Evolutionary conservation across 805 yeast genomes (phyloP).

Genomic region (Teunomyces panamensis): DNA sequence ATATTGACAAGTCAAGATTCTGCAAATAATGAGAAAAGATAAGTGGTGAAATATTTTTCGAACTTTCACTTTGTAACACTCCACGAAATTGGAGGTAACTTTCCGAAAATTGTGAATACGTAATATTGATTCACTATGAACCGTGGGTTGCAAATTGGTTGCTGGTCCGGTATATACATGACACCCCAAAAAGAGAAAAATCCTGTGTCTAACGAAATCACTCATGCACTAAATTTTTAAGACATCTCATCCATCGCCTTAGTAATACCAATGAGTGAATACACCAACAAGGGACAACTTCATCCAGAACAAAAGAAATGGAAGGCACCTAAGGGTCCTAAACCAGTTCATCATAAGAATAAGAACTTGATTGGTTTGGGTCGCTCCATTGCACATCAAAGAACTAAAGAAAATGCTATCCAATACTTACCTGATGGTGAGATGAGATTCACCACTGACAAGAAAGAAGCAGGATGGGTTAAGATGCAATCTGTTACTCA

Average conservation of each 20-base stretch:
- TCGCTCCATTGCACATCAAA: conserved; percentile 71
- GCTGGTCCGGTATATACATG: too few species aligned
- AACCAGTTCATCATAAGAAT: conserved; percentile 80
- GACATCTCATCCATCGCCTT: conserved; percentile 1
- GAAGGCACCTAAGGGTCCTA: conserved; percentile 91
- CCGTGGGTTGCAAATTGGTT: too few species aligned
- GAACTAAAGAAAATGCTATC: conserved; percentile 65
- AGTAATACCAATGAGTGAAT: conserved; percentile 15
- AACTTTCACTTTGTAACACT: too few species aligned
- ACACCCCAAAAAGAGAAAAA: neutral
- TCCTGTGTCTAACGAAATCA: neutral
- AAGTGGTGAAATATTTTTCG: too few species aligned
- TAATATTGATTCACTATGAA: too few species aligned
- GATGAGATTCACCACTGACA: conserved; percentile 82
- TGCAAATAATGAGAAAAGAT: too few species aligned
- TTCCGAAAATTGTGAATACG: too few species aligned
- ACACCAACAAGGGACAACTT: conserved; percentile 37
- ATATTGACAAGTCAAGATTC: too few species aligned
- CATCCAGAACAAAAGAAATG: conserved; percentile 61
- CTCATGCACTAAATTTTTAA: neutral
- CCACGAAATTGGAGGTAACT: too few species aligned
- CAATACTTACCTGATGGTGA: conserved; percentile 82
- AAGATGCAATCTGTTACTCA: conserved; percentile 92
- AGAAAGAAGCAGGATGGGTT: conserved; percentile 84
- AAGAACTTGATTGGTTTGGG: conserved; percentile 86